Evolutionary conservation across 805 yeast species (phyloP).

Genomic region (Yamadazyma olivae): DNA sequence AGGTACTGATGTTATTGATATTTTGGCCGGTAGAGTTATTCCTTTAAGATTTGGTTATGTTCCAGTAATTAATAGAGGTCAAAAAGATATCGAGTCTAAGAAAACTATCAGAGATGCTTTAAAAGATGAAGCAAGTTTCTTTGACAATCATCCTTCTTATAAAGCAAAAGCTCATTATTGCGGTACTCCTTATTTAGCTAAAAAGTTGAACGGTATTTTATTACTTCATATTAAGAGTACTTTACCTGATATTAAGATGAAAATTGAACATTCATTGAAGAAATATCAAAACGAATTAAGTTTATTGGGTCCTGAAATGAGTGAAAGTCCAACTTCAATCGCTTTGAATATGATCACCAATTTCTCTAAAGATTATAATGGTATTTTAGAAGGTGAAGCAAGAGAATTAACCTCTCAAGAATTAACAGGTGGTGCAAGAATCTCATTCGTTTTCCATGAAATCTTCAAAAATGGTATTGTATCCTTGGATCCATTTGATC

Average conservation of each 20-base stretch:
- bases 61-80: conserved; percentile 96
- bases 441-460: conserved; percentile 95
- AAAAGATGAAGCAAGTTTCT: conserved; percentile 72
- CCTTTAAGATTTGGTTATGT: conserved; percentile 94
- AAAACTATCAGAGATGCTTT: conserved; percentile 89
- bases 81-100: conserved; percentile 85
- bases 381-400: conserved; percentile 89
- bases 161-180: conserved; percentile 92
- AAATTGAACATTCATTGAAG: conserved; percentile 79
- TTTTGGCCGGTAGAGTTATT: conserved; percentile 91
- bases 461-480: conserved; percentile 88
- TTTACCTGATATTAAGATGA: conserved; percentile 85
- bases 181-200: conserved; percentile 97
- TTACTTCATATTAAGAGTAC: conserved; percentile 72
- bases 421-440: conserved; percentile 97
- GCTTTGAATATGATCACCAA: conserved; percentile 90
- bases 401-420: conserved; percentile 86
- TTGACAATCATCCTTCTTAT: conserved; percentile 88
- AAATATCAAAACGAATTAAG: conserved; percentile 79
- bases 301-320: conserved; percentile 82
- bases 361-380: conserved; percentile 86
- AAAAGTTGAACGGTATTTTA: conserved; percentile 82
- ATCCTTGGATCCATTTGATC: conserved; percentile 94
- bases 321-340: conserved; percentile 85
- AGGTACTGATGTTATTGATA: conserved; percentile 96